A percentile compares a stretch with the other conserved stretches of the same genome.
Evolutionary conservation across 2,329 filamentous ascomycete genomes (phyloP).

Genomic region (Alternaria brassicicola): DNA sequence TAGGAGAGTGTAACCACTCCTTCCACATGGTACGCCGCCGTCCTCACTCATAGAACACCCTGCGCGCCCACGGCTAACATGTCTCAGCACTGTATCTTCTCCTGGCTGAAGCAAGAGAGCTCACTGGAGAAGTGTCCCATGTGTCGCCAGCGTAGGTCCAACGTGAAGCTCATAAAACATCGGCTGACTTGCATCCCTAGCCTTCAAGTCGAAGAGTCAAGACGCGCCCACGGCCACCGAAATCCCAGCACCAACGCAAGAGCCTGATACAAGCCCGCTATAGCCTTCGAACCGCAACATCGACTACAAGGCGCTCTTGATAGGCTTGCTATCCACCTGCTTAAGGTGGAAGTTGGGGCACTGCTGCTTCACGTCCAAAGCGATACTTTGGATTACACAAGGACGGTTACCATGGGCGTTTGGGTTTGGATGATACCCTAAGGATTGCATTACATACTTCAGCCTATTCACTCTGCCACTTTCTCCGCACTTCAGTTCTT

Average conservation of each 20-base stretch:
- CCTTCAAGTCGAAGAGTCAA: constrained; percentile 49
- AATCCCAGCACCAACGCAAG: constrained; percentile 18
- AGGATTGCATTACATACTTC: constrained; percentile 4
- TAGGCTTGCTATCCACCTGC: not conserved
- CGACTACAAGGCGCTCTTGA: not conserved
- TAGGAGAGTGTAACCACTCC: constrained; percentile 94
- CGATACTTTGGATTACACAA: constrained; percentile 1
- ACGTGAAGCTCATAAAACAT: not conserved
- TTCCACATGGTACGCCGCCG: constrained; percentile 81
- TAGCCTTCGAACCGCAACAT: not conserved
- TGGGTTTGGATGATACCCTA: constrained; percentile 35
- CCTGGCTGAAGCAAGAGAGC: constrained; percentile 95
- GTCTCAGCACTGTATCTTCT: constrained; percentile 84
- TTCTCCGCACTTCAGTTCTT: not conserved
- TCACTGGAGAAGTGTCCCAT: constrained; percentile 95
- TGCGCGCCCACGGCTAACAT: constrained; percentile 11
- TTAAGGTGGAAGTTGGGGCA: not conserved
- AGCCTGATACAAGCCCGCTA: constrained; percentile 29
- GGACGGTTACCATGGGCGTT: constrained; percentile 17
- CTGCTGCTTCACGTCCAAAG: not conserved
- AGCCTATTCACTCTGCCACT: not conserved
- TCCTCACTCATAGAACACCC: not conserved
- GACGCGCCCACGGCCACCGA: constrained; percentile 31
- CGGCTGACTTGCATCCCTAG: constrained; percentile 29
- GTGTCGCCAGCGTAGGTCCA: constrained; percentile 83